Conservation (phyloP, 2,329 filamentous ascomycete species). For the Apiospora marii region DNA sequence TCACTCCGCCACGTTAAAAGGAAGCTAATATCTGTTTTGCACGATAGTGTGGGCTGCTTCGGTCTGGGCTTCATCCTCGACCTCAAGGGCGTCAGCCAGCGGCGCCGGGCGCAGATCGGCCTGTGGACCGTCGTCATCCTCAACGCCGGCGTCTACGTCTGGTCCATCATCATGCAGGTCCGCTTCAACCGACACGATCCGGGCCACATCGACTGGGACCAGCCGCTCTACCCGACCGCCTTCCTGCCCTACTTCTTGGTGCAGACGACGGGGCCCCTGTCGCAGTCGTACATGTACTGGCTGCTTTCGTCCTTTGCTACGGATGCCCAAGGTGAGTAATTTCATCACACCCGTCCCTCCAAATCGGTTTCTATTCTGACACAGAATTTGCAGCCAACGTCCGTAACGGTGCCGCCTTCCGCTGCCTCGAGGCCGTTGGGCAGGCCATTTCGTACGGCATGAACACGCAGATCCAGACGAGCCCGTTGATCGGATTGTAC, state of each 20-base stretch:
- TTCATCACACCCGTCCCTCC: neutral
- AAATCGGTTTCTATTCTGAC: neutral
- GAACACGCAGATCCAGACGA: conserved; percentile 48
- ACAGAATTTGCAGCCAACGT: conserved; percentile 43
- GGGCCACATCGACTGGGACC: conserved; percentile 55
- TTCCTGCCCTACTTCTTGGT: conserved; percentile 59
- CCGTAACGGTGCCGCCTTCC: conserved; percentile 51
- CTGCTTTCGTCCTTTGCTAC: conserved; percentile 51
- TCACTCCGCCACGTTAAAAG: too few relatives aligned
- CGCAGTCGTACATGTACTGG: conserved; percentile 55
- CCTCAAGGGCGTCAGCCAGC: conserved; percentile 48
- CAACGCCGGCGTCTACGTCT: conserved; percentile 57
- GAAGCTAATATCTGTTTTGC: conserved; percentile 24
- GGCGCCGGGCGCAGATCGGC: conserved; percentile 54
- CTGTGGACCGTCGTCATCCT: conserved; percentile 53
- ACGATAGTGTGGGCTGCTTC: conserved; percentile 50
- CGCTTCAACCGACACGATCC: conserved; percentile 48
- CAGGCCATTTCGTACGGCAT: conserved; percentile 51
- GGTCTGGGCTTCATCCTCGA: conserved; percentile 56
- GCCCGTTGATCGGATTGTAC: conserved; percentile 49
- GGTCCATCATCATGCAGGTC: conserved; percentile 57
- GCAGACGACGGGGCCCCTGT: conserved; percentile 49
- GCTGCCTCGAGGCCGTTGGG: conserved; percentile 49
- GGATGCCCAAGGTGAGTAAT: conserved; percentile 45
- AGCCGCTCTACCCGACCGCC: conserved; percentile 48